phyloP scores from a whole-genome alignment of 768 basidiomycete genomes.

The Tylopilus plumbeoviolaceoides region DNA sequence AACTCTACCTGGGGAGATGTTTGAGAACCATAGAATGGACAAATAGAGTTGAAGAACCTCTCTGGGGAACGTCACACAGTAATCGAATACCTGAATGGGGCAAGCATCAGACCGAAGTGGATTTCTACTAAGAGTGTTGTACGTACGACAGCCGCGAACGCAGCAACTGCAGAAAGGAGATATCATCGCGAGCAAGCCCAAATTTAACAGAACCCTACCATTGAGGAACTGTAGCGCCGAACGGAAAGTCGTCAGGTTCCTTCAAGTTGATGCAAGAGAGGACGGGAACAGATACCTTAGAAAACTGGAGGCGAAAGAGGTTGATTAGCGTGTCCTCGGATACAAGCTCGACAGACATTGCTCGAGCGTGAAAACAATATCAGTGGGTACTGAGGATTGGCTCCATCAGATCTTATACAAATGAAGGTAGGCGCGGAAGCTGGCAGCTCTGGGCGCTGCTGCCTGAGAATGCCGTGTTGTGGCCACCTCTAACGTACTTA shows the following conservation, averaged over 20 bases:
- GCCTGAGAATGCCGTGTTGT: too few species aligned
- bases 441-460: too few species aligned
- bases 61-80: conserved; percentile 20
- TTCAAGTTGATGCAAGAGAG: not conserved
- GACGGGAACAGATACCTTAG: conserved; percentile 12
- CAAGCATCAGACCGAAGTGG: not conserved
- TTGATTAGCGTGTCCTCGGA: conserved; percentile 5
- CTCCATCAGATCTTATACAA: too few species aligned
- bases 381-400: not conserved
- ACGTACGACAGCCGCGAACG: conserved; percentile 16
- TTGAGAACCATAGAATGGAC: not conserved
- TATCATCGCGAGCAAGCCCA: not conserved
- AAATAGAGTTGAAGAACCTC: conserved; percentile 13
- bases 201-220: conserved; percentile 1
- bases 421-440: too few species aligned
- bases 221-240: conserved; percentile 14
- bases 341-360: conserved; percentile 6
- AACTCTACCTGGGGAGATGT: conserved; percentile 12
- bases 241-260: not conserved
- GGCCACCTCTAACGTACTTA: too few species aligned
- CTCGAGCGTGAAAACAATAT: not conserved
- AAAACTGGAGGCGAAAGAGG: conserved; percentile 17
- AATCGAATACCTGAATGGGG: conserved; percentile 16
- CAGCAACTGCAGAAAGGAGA: conserved; percentile 11
- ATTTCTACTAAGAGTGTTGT: not conserved